Conservation (phyloP, 306 rosid species). For the Gillenia trifoliata region DNA sequence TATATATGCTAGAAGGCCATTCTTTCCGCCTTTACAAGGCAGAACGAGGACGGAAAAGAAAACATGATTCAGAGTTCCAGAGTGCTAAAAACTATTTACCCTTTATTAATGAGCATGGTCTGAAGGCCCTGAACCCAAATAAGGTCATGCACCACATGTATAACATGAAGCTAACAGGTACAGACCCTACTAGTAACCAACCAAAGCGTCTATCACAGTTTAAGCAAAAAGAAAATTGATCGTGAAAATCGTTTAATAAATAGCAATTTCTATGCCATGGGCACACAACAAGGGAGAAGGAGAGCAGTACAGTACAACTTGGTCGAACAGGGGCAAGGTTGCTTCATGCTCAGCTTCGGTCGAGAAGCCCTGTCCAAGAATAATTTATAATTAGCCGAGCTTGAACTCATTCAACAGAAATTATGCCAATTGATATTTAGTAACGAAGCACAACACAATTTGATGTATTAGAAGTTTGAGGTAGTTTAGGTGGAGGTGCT, state of each 20-base stretch:
- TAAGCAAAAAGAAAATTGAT: not conserved
- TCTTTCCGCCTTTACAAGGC: no score
- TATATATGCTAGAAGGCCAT: no score
- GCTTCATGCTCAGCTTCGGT: conserved; percentile 30
- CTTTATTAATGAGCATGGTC: no score
- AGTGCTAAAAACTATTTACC: no score
- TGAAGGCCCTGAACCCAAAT: no score
- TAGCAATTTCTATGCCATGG: conserved; percentile 2
- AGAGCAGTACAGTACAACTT: not conserved
- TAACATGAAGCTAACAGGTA: not conserved
- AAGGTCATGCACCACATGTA: no score
- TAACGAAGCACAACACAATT: not conserved
- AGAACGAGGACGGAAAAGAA: no score
- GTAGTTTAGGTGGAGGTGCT: not conserved
- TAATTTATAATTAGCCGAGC: conserved; percentile 23
- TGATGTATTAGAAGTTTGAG: not conserved
- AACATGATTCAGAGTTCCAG: no score
- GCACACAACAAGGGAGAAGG: not conserved
- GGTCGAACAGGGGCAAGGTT: conserved; percentile 4
- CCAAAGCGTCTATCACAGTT: no score
- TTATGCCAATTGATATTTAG: not conserved
- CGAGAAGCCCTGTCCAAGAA: conserved; percentile 32
- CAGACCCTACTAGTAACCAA: not conserved
- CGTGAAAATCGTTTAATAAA: not conserved
- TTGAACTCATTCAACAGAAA: not conserved